Conservation (phyloP, 139 green algal species). For the Ettlia oleoabundans region DNA sequence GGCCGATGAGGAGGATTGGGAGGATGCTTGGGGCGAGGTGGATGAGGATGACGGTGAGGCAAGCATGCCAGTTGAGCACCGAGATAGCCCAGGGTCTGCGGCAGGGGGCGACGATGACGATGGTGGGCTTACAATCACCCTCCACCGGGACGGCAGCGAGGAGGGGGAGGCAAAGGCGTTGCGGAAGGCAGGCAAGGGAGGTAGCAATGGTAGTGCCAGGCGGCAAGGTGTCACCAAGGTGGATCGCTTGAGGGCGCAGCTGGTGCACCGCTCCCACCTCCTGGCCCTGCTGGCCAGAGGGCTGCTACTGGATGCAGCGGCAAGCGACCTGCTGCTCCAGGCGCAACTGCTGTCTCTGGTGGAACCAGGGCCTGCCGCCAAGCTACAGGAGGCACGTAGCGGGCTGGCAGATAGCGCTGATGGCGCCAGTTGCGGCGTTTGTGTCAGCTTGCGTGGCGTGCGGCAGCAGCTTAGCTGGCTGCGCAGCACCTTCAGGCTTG, state of each 20-base stretch:
- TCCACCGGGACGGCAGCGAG: not conserved
- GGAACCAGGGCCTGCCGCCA: not conserved
- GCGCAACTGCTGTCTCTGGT: constrained; percentile 62
- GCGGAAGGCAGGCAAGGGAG: no score
- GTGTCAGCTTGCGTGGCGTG: constrained; percentile 25
- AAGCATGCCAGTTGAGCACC: no score
- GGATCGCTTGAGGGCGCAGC: constrained; percentile 48
- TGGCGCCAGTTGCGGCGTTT: not conserved
- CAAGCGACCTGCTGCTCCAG: constrained; percentile 64
- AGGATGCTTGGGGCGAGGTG: constrained; percentile 6
- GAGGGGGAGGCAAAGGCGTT: not conserved
- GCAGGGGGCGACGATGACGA: not conserved
- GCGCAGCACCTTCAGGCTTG: constrained; percentile 22
- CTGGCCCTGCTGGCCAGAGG: constrained; percentile 73
- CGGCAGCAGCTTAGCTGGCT: constrained; percentile 55
- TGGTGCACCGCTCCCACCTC: constrained; percentile 67
- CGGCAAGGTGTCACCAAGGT: constrained; percentile 33
- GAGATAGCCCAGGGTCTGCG: no score
- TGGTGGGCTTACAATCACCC: not conserved
- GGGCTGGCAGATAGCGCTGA: no score
- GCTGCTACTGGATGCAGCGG: constrained; percentile 60
- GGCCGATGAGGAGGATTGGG: not conserved
- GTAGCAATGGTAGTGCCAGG: not conserved
- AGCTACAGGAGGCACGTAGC: constrained; percentile 7
- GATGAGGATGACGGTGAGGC: not conserved